phyloP scores from a whole-genome alignment of 768 basidiomycete genomes.

The Suillus weaverae region DNA sequence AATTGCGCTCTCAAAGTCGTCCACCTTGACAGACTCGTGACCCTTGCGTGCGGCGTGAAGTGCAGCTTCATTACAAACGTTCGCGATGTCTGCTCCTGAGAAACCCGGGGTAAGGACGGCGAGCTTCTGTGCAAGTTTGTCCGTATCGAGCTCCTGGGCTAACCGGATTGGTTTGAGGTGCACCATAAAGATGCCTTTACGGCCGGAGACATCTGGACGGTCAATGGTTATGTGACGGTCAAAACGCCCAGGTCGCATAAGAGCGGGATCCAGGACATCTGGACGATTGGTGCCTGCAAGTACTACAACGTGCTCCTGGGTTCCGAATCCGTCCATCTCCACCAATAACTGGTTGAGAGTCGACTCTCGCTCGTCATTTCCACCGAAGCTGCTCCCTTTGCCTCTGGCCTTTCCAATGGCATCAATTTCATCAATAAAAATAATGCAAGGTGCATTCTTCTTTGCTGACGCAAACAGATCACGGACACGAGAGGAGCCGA shows the following conservation, averaged over 20 bases:
- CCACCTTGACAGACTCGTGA: slow-evolving; percentile 74
- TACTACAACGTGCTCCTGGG: slow-evolving; percentile 95
- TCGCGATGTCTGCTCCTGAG: slow-evolving; percentile 98
- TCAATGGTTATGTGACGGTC: slow-evolving; percentile 96
- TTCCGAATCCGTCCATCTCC: slow-evolving; percentile 99
- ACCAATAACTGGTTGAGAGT: slow-evolving; percentile 97
- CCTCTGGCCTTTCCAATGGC: slow-evolving; percentile 95
- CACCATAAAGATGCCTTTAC: slow-evolving; percentile 91
- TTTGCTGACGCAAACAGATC: slow-evolving; percentile 97
- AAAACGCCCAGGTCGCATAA: slow-evolving; percentile 97
- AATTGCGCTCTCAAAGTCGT: slow-evolving; percentile 95
- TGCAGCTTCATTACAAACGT: slow-evolving; percentile 98
- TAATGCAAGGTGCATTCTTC: slow-evolving; percentile 97
- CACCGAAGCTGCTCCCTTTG: slow-evolving; percentile 76
- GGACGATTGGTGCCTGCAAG: slow-evolving; percentile 96
- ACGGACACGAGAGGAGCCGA: slow-evolving; percentile 94
- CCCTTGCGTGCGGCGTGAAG: slow-evolving; percentile 88
- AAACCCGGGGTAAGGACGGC: slow-evolving; percentile 97
- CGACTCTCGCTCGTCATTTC: slow-evolving; percentile 97
- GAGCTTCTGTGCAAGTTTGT: slow-evolving; percentile 82
- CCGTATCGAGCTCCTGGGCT: slow-evolving; percentile 49
- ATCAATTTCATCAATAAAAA: slow-evolving; percentile 99
- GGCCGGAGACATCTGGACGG: slow-evolving; percentile 90
- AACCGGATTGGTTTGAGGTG: slow-evolving; percentile 86
- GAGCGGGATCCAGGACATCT: slow-evolving; percentile 92